Conservation (phyloP, 495 filamentous ascomycete species). For the Neurospora sp. region DNA sequence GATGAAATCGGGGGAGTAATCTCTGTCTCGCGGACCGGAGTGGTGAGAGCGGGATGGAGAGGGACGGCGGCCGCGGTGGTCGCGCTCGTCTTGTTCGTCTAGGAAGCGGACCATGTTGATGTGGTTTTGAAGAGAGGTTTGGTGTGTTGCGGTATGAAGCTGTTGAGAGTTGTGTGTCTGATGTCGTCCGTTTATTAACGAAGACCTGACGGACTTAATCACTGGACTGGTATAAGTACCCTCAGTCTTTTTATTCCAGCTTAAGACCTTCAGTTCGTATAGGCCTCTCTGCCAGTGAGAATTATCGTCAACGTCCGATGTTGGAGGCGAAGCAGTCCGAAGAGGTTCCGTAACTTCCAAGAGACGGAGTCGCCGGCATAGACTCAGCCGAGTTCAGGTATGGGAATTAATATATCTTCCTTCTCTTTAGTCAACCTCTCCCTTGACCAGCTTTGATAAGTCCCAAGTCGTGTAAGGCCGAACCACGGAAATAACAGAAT, state of each 20-base stretch:
- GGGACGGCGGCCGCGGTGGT: not conserved
- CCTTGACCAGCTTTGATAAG: not conserved
- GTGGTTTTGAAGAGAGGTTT: not conserved
- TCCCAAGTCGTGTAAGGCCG: not conserved
- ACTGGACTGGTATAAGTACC: not conserved
- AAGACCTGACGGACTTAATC: not conserved
- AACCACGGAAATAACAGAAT: not conserved
- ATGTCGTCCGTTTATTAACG: not conserved
- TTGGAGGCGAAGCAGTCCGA: not conserved
- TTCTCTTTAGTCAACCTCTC: not conserved
- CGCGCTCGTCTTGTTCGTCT: not conserved
- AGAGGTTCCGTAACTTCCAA: not conserved
- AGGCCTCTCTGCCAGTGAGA: not conserved
- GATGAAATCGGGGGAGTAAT: constrained; percentile 2
- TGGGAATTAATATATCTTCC: not conserved
- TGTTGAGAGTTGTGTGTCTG: not conserved
- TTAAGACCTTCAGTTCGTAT: not conserved
- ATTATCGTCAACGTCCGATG: not conserved
- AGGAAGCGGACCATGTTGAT: constrained; percentile 1
- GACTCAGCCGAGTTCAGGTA: not conserved
- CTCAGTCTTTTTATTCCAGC: not conserved
- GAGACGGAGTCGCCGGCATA: not conserved
- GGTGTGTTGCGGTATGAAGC: not conserved
- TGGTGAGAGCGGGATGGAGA: constrained; percentile 1
- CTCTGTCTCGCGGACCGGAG: not conserved